phyloP scores from a whole-genome alignment of 345 rosid genomes.

The Salix brachista region DNA sequence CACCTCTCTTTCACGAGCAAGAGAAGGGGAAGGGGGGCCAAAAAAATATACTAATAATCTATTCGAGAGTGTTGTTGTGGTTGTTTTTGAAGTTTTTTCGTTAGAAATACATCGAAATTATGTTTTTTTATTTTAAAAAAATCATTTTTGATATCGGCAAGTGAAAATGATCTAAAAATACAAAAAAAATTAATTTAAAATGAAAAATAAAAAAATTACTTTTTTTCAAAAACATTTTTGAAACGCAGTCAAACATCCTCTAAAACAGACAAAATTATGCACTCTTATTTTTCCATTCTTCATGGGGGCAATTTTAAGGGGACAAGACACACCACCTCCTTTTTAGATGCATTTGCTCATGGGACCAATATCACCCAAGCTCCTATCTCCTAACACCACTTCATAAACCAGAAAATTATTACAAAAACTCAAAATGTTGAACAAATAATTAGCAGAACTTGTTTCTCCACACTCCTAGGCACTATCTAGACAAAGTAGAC shows the following conservation, averaged over 20 bases:
- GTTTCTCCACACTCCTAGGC: conserved; percentile 22
- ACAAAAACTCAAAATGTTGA: background rate
- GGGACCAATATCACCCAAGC: conserved; percentile 23
- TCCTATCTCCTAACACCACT: conserved; percentile 27
- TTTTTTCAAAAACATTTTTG: too few relatives aligned
- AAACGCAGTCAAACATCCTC: too few relatives aligned
- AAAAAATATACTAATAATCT: background rate
- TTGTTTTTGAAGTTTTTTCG: too few relatives aligned
- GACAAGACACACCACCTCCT: conserved; percentile 36
- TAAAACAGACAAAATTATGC: conserved; percentile 33
- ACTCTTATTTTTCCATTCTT: conserved; percentile 32
- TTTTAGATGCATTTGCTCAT: conserved; percentile 34
- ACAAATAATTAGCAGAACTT: background rate
- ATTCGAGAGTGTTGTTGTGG: accelerated
- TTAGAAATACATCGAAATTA: too few relatives aligned
- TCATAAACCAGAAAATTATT: conserved; percentile 1
- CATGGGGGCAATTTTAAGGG: conserved; percentile 29
- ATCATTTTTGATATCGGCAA: too few relatives aligned
- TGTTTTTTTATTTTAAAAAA: too few relatives aligned
- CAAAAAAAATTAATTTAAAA: too few relatives aligned
- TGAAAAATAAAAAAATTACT: too few relatives aligned
- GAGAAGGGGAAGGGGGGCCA: conserved; percentile 13
- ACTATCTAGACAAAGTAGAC: conserved; percentile 39
- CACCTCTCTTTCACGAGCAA: conserved; percentile 21
- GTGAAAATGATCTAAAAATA: too few relatives aligned